Percentiles rank a stretch among this genome's conserved stretches.
These are phyloP conservation scores for Dendrocalamus latiflorus DNA, from an alignment of 202 grass and related monocot species.

Conservation along the genomic window DNA sequence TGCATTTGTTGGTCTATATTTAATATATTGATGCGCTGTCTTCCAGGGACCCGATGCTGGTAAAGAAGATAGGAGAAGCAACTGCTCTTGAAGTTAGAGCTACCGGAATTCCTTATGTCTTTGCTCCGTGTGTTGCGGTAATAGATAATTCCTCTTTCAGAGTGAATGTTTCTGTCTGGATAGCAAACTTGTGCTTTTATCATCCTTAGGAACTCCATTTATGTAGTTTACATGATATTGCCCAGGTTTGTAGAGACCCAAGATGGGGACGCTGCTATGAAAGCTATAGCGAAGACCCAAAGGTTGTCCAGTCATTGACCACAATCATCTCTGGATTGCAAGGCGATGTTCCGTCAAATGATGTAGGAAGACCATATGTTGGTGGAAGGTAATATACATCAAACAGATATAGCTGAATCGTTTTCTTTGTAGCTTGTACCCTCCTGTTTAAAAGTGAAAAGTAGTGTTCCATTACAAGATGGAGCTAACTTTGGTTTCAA, in stretches of 20 bases:
- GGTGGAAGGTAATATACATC: slow-evolving; percentile 49
- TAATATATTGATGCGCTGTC: neutral
- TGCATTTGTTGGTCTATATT: neutral
- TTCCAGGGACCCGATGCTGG: slow-evolving; percentile 66
- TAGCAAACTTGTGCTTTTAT: neutral
- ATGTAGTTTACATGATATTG: too few relatives aligned
- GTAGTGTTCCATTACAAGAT: neutral
- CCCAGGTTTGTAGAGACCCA: slow-evolving; percentile 88
- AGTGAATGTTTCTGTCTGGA: neutral
- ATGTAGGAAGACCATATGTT: slow-evolving; percentile 56
- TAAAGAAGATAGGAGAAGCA: slow-evolving; percentile 79
- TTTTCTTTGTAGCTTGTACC: neutral
- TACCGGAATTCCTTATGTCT: too few relatives aligned
- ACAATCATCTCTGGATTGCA: slow-evolving; percentile 86
- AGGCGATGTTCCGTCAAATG: slow-evolving; percentile 52
- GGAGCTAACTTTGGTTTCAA: neutral
- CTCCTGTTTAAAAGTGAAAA: neutral
- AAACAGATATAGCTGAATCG: neutral
- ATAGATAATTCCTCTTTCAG: too few relatives aligned
- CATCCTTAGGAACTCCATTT: too few relatives aligned
- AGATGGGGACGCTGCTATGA: slow-evolving; percentile 93
- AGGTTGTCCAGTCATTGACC: too few relatives aligned
- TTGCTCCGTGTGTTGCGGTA: too few relatives aligned
- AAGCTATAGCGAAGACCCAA: too few relatives aligned
- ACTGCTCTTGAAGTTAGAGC: too few relatives aligned